phyloP scores from a whole-genome alignment of 306 rosid species.

The Inga leiocalycina region DNA sequence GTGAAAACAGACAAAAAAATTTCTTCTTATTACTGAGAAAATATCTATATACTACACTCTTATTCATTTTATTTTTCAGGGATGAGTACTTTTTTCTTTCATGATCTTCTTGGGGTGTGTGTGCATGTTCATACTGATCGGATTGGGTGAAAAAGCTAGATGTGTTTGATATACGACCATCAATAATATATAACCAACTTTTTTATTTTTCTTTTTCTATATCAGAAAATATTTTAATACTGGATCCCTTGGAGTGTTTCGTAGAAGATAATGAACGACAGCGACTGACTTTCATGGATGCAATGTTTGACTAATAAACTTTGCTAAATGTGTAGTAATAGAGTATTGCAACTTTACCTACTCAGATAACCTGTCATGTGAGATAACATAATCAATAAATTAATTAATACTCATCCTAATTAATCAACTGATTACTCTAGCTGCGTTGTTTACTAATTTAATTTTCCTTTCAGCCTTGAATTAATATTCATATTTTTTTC shows the following conservation, averaged over 20 bases:
- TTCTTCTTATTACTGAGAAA: background rate
- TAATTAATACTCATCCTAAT: background rate
- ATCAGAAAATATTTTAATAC: background rate
- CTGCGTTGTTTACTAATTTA: background rate
- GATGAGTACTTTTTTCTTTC: background rate
- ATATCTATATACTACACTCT: background rate
- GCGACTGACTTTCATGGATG: background rate
- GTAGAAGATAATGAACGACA: background rate
- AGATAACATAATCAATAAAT: background rate
- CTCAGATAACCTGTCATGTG: constrained; percentile 7
- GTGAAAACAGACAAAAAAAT: background rate
- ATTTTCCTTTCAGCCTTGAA: background rate
- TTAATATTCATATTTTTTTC: background rate
- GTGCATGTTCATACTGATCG: background rate
- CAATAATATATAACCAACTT: background rate
- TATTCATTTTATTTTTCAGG: background rate
- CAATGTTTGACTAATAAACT: background rate
- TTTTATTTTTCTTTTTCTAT: background rate
- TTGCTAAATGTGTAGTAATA: background rate
- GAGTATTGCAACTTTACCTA: background rate
- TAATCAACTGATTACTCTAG: background rate
- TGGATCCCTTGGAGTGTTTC: background rate
- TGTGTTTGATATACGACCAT: background rate
- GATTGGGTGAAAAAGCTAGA: background rate
- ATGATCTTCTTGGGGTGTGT: background rate